phyloP scores from a whole-genome alignment of 1,284 basidiomycete genomes.

The Ustilago tritici region DNA sequence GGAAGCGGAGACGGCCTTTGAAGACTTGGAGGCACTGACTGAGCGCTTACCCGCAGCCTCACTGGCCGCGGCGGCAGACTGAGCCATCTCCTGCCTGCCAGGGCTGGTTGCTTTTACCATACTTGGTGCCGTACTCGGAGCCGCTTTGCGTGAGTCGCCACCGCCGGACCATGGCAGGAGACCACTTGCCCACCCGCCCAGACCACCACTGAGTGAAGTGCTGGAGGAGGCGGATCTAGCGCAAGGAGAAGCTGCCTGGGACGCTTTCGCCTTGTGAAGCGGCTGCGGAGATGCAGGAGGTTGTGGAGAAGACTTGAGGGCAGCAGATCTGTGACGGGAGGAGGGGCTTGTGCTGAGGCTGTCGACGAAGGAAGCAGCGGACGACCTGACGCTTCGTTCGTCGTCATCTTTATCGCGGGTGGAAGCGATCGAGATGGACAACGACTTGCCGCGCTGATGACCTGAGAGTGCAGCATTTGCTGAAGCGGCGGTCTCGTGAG shows the following conservation, averaged over 20 bases:
- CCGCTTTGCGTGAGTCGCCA: conserved; percentile 41
- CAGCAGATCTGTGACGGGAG: conserved; percentile 15
- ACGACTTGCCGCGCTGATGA: conserved; percentile 34
- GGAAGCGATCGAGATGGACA: conserved; percentile 36
- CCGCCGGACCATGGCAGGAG: conserved; percentile 51
- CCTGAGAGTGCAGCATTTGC: conserved; percentile 16
- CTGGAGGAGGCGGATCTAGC: conserved; percentile 39
- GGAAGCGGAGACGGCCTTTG: conserved; percentile 41
- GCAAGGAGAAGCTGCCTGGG: conserved; percentile 20
- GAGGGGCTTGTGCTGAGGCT: conserved; percentile 35
- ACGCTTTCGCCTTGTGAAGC: conserved; percentile 25
- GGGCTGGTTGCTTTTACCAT: conserved; percentile 54
- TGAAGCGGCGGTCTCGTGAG: conserved; percentile 28
- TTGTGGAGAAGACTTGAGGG: conserved; percentile 21
- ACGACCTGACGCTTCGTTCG: conserved; percentile 34
- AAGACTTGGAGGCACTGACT: conserved; percentile 26
- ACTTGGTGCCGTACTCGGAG: conserved; percentile 43
- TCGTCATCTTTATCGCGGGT: conserved; percentile 28
- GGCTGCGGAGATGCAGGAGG: conserved; percentile 33
- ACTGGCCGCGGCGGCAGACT: conserved; percentile 15
- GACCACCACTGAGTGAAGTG: conserved; percentile 20
- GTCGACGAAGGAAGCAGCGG: conserved; percentile 24
- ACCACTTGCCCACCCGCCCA: conserved; percentile 57
- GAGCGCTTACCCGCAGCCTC: conserved; percentile 28
- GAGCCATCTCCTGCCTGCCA: conserved; percentile 38